phyloP scores from a whole-genome alignment of 2,329 filamentous ascomycete species.

The Aspergillus nomiae region DNA sequence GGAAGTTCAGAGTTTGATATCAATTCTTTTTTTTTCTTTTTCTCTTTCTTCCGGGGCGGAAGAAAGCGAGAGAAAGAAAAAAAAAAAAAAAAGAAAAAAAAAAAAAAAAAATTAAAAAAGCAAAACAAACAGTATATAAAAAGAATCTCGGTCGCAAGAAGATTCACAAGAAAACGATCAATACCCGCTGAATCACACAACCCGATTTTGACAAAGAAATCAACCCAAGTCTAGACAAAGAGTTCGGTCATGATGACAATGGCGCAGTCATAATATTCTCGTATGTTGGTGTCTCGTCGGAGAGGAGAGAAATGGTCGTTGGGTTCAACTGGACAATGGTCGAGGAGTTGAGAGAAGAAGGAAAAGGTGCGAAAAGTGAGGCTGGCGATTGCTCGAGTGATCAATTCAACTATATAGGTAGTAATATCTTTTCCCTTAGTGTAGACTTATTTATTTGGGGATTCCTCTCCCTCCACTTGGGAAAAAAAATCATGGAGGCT shows the following conservation, averaged over 20 bases:
- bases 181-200: neutral
- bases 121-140: neutral
- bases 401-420: conserved; percentile 2
- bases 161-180: neutral
- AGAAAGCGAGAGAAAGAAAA: neutral
- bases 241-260: conserved; percentile 1
- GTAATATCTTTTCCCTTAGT: neutral
- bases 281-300: neutral
- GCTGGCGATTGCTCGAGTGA: neutral
- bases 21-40: conserved; percentile 8
- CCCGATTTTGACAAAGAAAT: neutral
- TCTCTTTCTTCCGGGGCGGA: conserved; percentile 1
- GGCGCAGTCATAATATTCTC: neutral
- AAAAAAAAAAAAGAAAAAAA: conserved; percentile 15
- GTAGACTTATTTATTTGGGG: conserved; percentile 17
- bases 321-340: neutral
- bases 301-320: neutral
- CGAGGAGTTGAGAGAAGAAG: neutral
- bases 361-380: neutral
- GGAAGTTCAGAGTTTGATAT: conserved; percentile 27
- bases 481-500: conserved; percentile 32
- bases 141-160: neutral
- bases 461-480: conserved; percentile 19
- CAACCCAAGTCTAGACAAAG: conserved; percentile 1
- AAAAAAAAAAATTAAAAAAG: neutral